Conservation (phyloP, 768 basidiomycete species). For the Asterophora lycoperdoides region DNA sequence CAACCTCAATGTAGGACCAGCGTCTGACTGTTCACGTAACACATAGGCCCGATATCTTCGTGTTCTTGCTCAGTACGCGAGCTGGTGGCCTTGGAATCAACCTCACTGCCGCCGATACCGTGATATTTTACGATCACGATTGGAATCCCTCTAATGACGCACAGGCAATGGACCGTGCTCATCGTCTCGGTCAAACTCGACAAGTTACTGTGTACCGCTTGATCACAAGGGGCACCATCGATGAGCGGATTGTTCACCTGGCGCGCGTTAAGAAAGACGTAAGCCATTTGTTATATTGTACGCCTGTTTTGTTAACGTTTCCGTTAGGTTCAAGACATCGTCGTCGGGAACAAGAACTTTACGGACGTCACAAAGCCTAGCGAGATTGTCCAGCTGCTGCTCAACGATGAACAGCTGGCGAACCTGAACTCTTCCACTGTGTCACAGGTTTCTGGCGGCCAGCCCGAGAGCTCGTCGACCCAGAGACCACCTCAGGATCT, state of each 20-base stretch:
- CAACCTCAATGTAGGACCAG: background rate
- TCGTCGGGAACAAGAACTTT: slow-evolving; percentile 95
- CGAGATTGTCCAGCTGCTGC: slow-evolving; percentile 91
- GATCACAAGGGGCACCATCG: slow-evolving; percentile 90
- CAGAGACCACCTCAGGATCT: slow-evolving; percentile 53
- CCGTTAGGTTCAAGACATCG: slow-evolving; percentile 92
- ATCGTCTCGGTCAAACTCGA: slow-evolving; percentile 93
- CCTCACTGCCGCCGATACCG: slow-evolving; percentile 92
- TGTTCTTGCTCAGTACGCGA: slow-evolving; percentile 87
- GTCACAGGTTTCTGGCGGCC: slow-evolving; percentile 29
- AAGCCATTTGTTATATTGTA: slow-evolving; percentile 22
- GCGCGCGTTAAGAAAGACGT: slow-evolving; percentile 98
- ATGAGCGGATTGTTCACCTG: slow-evolving; percentile 95
- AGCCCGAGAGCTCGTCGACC: slow-evolving; percentile 24
- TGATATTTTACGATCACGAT: slow-evolving; percentile 92
- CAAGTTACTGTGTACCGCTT: slow-evolving; percentile 96
- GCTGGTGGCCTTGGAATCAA: slow-evolving; percentile 98
- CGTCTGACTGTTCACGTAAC: background rate
- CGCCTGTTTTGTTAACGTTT: slow-evolving; percentile 5
- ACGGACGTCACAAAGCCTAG: slow-evolving; percentile 91
- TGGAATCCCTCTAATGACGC: slow-evolving; percentile 98
- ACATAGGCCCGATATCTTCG: slow-evolving; percentile 77
- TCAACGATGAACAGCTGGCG: slow-evolving; percentile 92
- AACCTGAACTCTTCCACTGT: slow-evolving; percentile 51
- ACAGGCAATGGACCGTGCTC: slow-evolving; percentile 97